Percentiles rank a stretch among this genome's conserved stretches.
phyloP scores from a whole-genome alignment of 108 stramenopile species.

The Stephanodiscus triporus region DNA sequence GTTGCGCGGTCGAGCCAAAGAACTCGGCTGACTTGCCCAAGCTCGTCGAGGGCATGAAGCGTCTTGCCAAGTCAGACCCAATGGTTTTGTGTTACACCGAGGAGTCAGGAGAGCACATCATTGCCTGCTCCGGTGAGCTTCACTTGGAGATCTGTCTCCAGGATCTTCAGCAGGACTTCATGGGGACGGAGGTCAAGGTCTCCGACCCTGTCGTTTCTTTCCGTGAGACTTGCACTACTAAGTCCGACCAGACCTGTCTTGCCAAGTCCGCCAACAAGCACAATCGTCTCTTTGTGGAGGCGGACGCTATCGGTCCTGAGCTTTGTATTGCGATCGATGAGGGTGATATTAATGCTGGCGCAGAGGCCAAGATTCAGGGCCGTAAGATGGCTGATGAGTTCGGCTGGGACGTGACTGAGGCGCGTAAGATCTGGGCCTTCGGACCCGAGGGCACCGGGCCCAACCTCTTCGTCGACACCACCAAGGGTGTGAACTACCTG shows the following conservation, averaged over 20 bases:
- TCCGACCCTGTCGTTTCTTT: slow-evolving; percentile 99
- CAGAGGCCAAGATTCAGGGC: slow-evolving; percentile 93
- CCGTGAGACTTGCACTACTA: slow-evolving; percentile 97
- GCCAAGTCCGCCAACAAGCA: slow-evolving; percentile 99
- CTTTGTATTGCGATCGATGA: slow-evolving; percentile 96
- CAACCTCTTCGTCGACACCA: slow-evolving; percentile 98
- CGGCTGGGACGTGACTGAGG: slow-evolving; percentile 98
- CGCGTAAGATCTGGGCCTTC: slow-evolving; percentile 99
- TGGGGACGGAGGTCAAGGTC: slow-evolving; percentile 99
- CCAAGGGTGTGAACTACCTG: slow-evolving; percentile 99
- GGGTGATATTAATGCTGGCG: slow-evolving; percentile 87
- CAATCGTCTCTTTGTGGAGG: slow-evolving; percentile 98
- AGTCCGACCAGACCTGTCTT: slow-evolving; percentile 91
- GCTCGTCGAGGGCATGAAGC: slow-evolving; percentile 99
- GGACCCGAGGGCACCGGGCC: slow-evolving; percentile 99
- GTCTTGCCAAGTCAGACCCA: slow-evolving; percentile 99
- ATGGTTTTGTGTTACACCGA: slow-evolving; percentile 99
- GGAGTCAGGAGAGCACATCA: slow-evolving; percentile 99
- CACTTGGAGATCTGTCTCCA: slow-evolving; percentile 99
- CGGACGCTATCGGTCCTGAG: slow-evolving; percentile 84
- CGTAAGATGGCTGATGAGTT: slow-evolving; percentile 95
- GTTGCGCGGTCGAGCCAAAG: slow-evolving; percentile 99
- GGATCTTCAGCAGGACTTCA: slow-evolving; percentile 99
- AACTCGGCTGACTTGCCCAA: slow-evolving; percentile 99
- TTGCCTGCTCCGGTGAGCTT: slow-evolving; percentile 99